Evolutionary conservation across 345 rosid species (phyloP).

Genomic region (Rhizophora mangle): DNA sequence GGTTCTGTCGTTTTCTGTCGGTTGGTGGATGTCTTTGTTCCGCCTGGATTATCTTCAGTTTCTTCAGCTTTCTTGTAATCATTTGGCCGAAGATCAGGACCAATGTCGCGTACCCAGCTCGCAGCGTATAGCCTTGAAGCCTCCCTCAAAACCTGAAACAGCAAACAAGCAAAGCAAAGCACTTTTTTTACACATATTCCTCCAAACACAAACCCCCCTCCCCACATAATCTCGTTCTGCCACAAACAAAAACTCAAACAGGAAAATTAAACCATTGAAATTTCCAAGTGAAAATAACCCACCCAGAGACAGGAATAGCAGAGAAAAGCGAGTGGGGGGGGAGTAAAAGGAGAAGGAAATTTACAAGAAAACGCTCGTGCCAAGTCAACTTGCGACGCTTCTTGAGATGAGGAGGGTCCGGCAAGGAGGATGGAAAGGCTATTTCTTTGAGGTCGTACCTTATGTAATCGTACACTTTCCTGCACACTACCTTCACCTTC

Average conservation of each 20-base stretch:
- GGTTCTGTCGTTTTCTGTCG: conserved; percentile 56
- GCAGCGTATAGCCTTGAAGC: conserved; percentile 90
- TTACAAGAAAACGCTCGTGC: conserved; percentile 67
- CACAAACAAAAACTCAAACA: not conserved
- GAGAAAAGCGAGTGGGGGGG: no score
- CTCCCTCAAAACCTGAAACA: conserved; percentile 66
- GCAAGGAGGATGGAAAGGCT: conserved; percentile 85
- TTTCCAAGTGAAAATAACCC: not conserved
- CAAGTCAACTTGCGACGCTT: conserved; percentile 77
- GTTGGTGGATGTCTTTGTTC: conserved; percentile 13
- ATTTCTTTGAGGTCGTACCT: conserved; percentile 86
- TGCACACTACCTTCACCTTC: conserved; percentile 55
- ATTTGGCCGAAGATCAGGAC: conserved; percentile 88
- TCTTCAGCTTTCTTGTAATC: conserved; percentile 63
- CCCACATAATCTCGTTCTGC: no score
- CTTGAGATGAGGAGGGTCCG: conserved; percentile 78
- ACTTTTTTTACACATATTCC: not conserved
- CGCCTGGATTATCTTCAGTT: conserved; percentile 35
- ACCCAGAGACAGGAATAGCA: no score
- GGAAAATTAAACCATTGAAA: not conserved
- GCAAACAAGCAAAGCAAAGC: conserved; percentile 4
- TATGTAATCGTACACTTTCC: conserved; percentile 65
- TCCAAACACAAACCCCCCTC: not conserved
- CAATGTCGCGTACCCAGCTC: conserved; percentile 93
- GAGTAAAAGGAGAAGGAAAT: not conserved